Conservation (phyloP, 441 rosid species). For the Eruca vesicaria region DNA sequence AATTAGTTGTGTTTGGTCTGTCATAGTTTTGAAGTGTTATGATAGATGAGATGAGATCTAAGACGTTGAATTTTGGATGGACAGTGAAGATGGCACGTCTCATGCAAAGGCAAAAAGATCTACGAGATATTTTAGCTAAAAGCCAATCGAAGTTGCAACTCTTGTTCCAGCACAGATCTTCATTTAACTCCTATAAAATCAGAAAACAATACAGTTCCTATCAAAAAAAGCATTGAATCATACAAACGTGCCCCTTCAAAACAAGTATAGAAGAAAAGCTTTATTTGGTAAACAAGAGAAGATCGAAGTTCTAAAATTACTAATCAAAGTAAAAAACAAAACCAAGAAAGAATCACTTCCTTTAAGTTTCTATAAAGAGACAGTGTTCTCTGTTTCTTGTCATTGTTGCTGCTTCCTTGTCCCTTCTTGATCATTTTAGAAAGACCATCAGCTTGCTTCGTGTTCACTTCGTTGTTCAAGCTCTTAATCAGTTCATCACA, state of each 20-base stretch:
- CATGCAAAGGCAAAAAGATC: slow-evolving; percentile 6
- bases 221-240: neutral
- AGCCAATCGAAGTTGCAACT: neutral
- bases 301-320: neutral
- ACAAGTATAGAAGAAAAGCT: slow-evolving; percentile 3
- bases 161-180: slow-evolving; percentile 4
- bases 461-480: slow-evolving; percentile 78
- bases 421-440: slow-evolving; percentile 40
- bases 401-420: slow-evolving; percentile 24
- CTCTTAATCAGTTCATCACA: slow-evolving; percentile 63
- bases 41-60: neutral
- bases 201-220: neutral
- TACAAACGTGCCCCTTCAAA: neutral
- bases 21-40: neutral
- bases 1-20: neutral
- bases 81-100: slow-evolving; percentile 32
- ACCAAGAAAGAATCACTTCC: slow-evolving; percentile 19
- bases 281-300: slow-evolving; percentile 12
- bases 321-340: neutral
- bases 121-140: neutral
- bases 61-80: slow-evolving; percentile 22
- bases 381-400: slow-evolving; percentile 40
- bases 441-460: slow-evolving; percentile 87
- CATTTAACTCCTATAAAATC: neutral
- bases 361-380: slow-evolving; percentile 17